A percentile compares a stretch with the other conserved stretches of the same genome.
Conservation (phyloP, 345 rosid genomes). For the Rhizophora mangle region DNA sequence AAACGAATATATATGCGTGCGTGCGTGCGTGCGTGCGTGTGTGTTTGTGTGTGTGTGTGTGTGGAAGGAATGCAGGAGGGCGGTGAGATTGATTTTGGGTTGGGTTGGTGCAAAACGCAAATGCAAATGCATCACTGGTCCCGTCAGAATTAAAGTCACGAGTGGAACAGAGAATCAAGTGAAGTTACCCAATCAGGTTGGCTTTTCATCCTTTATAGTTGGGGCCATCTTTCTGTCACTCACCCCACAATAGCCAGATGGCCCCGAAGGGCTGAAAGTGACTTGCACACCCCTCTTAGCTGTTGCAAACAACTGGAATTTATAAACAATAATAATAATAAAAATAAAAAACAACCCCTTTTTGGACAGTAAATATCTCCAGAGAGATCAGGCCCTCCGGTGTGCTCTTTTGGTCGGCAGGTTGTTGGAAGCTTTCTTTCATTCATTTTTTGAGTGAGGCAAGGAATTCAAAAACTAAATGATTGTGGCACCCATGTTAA, state of each 20-base stretch:
- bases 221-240: neutral
- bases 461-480: neutral
- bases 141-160: conserved; percentile 9
- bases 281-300: neutral
- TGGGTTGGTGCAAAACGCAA: neutral
- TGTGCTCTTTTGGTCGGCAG: conserved; percentile 26
- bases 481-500: neutral
- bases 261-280: neutral
- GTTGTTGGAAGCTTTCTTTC: neutral
- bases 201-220: neutral
- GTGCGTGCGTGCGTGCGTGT: no score
- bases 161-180: conserved; percentile 18
- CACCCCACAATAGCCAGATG: neutral
- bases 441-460: neutral
- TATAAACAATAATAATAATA: no score
- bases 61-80: neutral
- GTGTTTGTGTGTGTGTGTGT: no score
- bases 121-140: neutral
- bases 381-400: conserved; percentile 1
- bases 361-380: conserved; percentile 13
- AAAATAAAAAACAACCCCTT: neutral
- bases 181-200: neutral
- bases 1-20: no score
- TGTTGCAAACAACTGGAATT: conserved; percentile 11
- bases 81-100: neutral